Conservation (phyloP, 352 stramenopile genomes). For the Plasmopara muralis region DNA sequence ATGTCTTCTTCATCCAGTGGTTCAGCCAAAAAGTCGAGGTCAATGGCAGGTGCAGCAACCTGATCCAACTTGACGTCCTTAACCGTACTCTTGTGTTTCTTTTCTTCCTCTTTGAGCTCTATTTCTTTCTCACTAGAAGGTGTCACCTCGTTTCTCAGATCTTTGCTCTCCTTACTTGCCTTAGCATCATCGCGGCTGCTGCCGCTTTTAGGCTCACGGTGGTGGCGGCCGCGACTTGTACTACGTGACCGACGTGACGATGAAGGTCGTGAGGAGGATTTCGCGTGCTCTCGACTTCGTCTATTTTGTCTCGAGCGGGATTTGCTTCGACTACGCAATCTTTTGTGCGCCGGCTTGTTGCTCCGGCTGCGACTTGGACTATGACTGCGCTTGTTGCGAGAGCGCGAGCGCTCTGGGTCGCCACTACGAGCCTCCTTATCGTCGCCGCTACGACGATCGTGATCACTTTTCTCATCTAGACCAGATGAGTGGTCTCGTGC, state of each 20-base stretch:
- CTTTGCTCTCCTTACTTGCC: conserved; percentile 4
- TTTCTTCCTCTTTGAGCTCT: conserved; percentile 26
- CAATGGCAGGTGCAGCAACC: conserved; percentile 72
- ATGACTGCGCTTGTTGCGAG: conserved; percentile 28
- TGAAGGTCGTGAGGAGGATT: conserved; percentile 18
- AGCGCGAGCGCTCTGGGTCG: conserved; percentile 26
- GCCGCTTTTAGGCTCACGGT: conserved; percentile 22
- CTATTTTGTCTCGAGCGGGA: conserved; percentile 3
- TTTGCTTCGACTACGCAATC: conserved; percentile 2
- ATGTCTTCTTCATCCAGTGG: conserved; percentile 42
- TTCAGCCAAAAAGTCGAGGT: conserved; percentile 69
- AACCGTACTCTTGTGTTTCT: conserved; percentile 35
- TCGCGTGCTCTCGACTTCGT: conserved; percentile 27
- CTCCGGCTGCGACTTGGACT: conserved; percentile 41
- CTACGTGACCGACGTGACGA: conserved; percentile 42
- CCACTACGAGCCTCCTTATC: conserved; percentile 26
- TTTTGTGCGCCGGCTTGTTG: conserved; percentile 22
- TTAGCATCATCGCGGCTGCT: conserved; percentile 14
- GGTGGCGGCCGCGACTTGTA: conserved; percentile 35
- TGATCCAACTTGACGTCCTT: conserved; percentile 77
- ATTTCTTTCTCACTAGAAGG: conserved; percentile 25
- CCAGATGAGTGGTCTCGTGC: conserved; percentile 20
- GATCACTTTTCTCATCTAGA: conserved; percentile 26
- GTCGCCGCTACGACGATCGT: conserved; percentile 26
- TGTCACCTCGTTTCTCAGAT: conserved; percentile 12